Conservation (phyloP, 495 filamentous ascomycete species). For the Rostrohypoxylon terebratum region DNA sequence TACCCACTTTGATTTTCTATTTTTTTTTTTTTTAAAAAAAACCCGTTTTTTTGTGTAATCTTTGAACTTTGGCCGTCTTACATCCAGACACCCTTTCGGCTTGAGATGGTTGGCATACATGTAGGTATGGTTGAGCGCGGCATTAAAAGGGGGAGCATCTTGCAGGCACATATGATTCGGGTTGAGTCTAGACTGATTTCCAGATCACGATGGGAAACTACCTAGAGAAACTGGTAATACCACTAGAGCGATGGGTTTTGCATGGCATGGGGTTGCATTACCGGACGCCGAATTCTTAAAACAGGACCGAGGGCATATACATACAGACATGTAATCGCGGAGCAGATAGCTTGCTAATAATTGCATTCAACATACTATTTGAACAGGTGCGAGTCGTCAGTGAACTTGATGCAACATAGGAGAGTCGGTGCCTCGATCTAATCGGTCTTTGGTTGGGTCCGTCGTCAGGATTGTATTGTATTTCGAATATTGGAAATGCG, state of each 20-base stretch:
- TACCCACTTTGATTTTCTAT: constrained; percentile 45
- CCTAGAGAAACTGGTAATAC: constrained; percentile 32
- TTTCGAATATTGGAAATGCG: too few species aligned
- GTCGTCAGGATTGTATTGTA: background rate
- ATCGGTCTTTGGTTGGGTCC: background rate
- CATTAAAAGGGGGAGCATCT: constrained; percentile 9
- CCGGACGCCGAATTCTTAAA: constrained; percentile 12
- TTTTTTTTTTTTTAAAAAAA: too few species aligned
- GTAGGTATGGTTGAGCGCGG: constrained; percentile 16
- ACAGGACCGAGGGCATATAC: constrained; percentile 9
- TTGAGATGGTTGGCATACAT: constrained; percentile 5
- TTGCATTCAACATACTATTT: constrained; percentile 15
- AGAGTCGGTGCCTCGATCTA: background rate
- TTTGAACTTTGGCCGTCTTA: constrained; percentile 3
- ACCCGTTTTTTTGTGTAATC: too few species aligned
- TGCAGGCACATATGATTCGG: background rate
- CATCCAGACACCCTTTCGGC: constrained; percentile 4
- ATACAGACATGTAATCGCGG: constrained; percentile 30
- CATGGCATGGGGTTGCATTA: constrained; percentile 24
- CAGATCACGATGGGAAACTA: constrained; percentile 19
- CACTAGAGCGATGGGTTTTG: constrained; percentile 35
- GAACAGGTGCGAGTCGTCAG: background rate
- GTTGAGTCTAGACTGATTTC: constrained; percentile 23
- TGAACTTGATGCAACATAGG: background rate
- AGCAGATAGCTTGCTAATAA: constrained; percentile 36